Conservation (phyloP, 2,329 filamentous ascomycete species). For the Trichoderma sp. region DNA sequence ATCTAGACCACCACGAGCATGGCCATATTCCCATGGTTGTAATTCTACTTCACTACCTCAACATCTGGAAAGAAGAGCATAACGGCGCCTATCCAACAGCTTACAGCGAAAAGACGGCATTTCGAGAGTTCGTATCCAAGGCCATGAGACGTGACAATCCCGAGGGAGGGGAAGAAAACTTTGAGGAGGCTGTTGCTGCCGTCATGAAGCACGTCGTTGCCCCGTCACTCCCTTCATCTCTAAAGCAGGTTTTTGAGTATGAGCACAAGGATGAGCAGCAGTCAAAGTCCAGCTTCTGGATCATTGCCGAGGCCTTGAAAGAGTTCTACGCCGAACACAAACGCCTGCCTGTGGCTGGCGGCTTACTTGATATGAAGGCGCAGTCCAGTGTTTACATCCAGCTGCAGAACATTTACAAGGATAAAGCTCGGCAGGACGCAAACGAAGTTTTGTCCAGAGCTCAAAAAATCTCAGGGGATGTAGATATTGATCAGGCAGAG, state of each 20-base stretch:
- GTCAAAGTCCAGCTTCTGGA: slow-evolving; percentile 71
- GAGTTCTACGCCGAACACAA: slow-evolving; percentile 73
- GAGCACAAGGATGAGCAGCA: slow-evolving; percentile 34
- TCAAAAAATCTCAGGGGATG: slow-evolving; percentile 52
- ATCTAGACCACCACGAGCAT: slow-evolving; percentile 75
- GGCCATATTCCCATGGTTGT: slow-evolving; percentile 89
- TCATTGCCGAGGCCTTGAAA: slow-evolving; percentile 78
- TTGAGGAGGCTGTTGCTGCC: slow-evolving; percentile 84
- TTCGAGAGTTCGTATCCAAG: slow-evolving; percentile 68
- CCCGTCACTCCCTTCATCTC: slow-evolving; percentile 65
- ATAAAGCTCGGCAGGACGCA: slow-evolving; percentile 77
- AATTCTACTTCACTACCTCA: slow-evolving; percentile 78
- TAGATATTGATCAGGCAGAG: slow-evolving; percentile 65
- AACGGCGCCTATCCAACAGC: slow-evolving; percentile 67
- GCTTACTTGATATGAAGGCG: slow-evolving; percentile 96
- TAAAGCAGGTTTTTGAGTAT: slow-evolving; percentile 79
- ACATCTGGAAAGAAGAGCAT: slow-evolving; percentile 74
- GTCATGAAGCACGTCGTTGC: slow-evolving; percentile 83
- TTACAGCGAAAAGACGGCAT: slow-evolving; percentile 85
- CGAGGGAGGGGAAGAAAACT: slow-evolving; percentile 94
- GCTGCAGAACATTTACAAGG: slow-evolving; percentile 90
- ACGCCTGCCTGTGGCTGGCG: slow-evolving; percentile 79
- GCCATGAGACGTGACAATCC: slow-evolving; percentile 70
- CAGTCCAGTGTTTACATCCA: slow-evolving; percentile 85
- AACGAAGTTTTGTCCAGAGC: slow-evolving; percentile 71